Conservation (phyloP, 345 rosid species). For the Hibiscus tridactylites region DNA sequence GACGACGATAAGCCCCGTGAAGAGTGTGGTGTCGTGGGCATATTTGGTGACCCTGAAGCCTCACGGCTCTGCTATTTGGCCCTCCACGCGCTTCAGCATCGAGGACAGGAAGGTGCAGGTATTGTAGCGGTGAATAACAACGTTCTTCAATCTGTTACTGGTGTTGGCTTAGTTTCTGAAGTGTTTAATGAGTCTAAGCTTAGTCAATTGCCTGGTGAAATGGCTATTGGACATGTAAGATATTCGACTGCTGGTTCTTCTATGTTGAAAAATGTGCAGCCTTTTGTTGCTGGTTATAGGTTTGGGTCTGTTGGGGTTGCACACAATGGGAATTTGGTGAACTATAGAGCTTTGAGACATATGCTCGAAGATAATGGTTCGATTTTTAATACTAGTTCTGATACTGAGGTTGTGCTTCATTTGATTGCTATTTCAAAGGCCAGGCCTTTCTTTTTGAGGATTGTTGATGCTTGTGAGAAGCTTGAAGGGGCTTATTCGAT, state of each 20-base stretch:
- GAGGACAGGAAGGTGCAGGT: slow-evolving; percentile 99
- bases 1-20: slow-evolving; percentile 80
- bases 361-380: slow-evolving; percentile 77
- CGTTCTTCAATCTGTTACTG: slow-evolving; percentile 75
- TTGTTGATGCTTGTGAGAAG: slow-evolving; percentile 84
- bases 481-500: slow-evolving; percentile 82
- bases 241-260: slow-evolving; percentile 92
- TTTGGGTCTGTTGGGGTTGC: slow-evolving; percentile 92
- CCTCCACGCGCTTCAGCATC: slow-evolving; percentile 90
- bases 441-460: slow-evolving; percentile 78
- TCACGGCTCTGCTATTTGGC: slow-evolving; percentile 86
- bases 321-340: slow-evolving; percentile 87
- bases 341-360: slow-evolving; percentile 54
- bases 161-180: slow-evolving; percentile 89
- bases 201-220: slow-evolving; percentile 69
- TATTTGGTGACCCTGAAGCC: slow-evolving; percentile 87
- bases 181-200: slow-evolving; percentile 84
- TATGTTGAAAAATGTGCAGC: slow-evolving; percentile 92
- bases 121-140: slow-evolving; percentile 68
- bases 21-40: slow-evolving; percentile 97
- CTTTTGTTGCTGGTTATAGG: slow-evolving; percentile 82
- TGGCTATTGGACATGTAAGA: slow-evolving; percentile 85
- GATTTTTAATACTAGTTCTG: slow-evolving; percentile 83
- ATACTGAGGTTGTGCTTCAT: slow-evolving; percentile 84
- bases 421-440: slow-evolving; percentile 40